phyloP scores from a whole-genome alignment of 805 yeast genomes.

The Lachancea sp. region DNA sequence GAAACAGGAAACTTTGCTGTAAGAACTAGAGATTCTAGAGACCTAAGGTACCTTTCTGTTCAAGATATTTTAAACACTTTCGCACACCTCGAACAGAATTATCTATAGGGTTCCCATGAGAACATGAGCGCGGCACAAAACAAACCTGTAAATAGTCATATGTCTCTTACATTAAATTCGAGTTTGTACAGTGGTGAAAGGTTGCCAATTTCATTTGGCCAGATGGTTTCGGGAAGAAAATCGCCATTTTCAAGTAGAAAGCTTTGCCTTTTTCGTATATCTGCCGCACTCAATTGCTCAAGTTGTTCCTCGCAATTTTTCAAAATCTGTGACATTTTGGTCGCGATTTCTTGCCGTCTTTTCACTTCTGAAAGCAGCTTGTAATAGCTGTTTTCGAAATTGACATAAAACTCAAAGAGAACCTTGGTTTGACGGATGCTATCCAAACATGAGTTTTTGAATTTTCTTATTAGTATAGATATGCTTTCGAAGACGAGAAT shows the following conservation, averaged over 20 bases:
- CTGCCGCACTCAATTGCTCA: constrained; percentile 37
- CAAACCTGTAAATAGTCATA: constrained; percentile 5
- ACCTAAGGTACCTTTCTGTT: constrained; percentile 38
- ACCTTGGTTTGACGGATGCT: constrained; percentile 30
- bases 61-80: constrained; percentile 52
- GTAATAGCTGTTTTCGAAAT: constrained; percentile 47
- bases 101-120: constrained; percentile 9
- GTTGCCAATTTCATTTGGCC: constrained; percentile 40
- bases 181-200: constrained; percentile 25
- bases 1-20: constrained; percentile 54
- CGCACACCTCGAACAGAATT: constrained; percentile 44
- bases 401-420: constrained; percentile 43
- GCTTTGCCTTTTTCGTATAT: constrained; percentile 35
- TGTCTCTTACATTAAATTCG: constrained; percentile 14
- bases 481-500: constrained; percentile 28
- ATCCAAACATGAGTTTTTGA: constrained; percentile 24
- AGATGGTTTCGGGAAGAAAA: constrained; percentile 50
- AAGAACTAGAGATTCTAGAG: constrained; percentile 49
- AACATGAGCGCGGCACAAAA: background rate
- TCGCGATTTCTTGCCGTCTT: constrained; percentile 42
- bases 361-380: constrained; percentile 46
- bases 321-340: constrained; percentile 36
- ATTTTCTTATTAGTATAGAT: constrained; percentile 30
- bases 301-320: constrained; percentile 39
- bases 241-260: constrained; percentile 47